A percentile compares a stretch with the other conserved stretches of the same genome.
phyloP scores from a whole-genome alignment of 2,329 filamentous ascomycete genomes.

The Pyricularia grisea region DNA sequence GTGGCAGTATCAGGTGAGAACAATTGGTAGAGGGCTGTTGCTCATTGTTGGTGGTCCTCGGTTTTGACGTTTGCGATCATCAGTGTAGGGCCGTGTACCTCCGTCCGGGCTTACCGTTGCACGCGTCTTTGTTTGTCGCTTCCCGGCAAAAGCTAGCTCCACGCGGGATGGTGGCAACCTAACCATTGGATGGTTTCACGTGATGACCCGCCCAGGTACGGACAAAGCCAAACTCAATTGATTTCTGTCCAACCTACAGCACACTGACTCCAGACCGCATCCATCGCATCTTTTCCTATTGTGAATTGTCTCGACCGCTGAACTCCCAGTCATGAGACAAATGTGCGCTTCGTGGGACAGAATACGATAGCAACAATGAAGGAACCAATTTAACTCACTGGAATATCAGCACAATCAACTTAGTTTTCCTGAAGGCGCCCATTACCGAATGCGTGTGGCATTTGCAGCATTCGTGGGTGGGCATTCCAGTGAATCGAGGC shows the following conservation, averaged over 20 bases:
- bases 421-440: neutral
- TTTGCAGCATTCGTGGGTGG: neutral
- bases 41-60: neutral
- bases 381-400: neutral
- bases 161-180: neutral
- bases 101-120: neutral
- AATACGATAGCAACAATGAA: neutral
- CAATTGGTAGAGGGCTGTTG: neutral
- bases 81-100: neutral
- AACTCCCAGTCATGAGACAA: neutral
- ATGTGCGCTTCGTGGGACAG: neutral
- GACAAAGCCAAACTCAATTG: neutral
- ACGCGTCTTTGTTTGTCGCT: neutral
- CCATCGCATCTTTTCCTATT: neutral
- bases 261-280: neutral
- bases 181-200: neutral
- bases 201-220: neutral
- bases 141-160: neutral
- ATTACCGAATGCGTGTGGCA: neutral
- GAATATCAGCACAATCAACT: neutral
- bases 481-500: neutral
- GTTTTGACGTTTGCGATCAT: neutral
- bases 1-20: neutral
- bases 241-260: neutral
- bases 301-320: neutral